phyloP scores from a whole-genome alignment of 2,329 filamentous ascomycete species.

The Xylariaceae sp. region DNA sequence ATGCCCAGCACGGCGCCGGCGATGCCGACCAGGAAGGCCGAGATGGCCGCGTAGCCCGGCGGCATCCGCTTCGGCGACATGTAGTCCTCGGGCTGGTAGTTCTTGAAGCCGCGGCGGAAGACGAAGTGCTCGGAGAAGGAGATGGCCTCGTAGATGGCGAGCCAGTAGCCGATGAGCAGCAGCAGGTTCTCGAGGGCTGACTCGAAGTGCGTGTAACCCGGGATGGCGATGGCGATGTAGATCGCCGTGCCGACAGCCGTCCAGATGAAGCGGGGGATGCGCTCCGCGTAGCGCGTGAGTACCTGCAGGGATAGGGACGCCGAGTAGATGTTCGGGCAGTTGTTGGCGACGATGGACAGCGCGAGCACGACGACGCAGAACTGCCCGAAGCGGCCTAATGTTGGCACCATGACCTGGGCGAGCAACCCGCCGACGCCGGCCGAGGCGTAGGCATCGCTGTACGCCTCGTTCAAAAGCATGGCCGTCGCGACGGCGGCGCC shows the following conservation, averaged over 20 bases:
- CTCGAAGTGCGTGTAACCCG: slow-evolving; percentile 63
- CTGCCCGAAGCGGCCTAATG: slow-evolving; percentile 63
- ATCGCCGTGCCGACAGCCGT: slow-evolving; percentile 57
- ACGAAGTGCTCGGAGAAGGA: slow-evolving; percentile 63
- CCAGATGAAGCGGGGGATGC: slow-evolving; percentile 65
- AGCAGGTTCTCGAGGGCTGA: slow-evolving; percentile 66
- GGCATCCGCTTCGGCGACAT: slow-evolving; percentile 56
- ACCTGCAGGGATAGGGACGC: slow-evolving; percentile 28
- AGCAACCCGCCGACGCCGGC: slow-evolving; percentile 65
- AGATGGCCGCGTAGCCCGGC: slow-evolving; percentile 57
- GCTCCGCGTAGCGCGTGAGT: slow-evolving; percentile 31
- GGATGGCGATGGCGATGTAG: slow-evolving; percentile 66
- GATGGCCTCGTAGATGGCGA: slow-evolving; percentile 68
- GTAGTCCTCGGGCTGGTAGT: slow-evolving; percentile 58
- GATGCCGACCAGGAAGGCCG: slow-evolving; percentile 61
- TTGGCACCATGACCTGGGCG: slow-evolving; percentile 58
- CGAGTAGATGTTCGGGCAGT: slow-evolving; percentile 70
- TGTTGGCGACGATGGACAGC: slow-evolving; percentile 65
- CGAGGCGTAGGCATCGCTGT: slow-evolving; percentile 49
- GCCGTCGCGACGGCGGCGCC: slow-evolving; percentile 67
- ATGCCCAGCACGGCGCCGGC: slow-evolving; percentile 65
- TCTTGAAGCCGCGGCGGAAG: slow-evolving; percentile 58
- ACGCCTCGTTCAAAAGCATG: slow-evolving; percentile 50
- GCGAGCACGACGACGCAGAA: slow-evolving; percentile 67
- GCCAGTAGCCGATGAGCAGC: slow-evolving; percentile 66